phyloP scores from a whole-genome alignment of 257 asterid genomes.

The Buddleja alternifolia region DNA sequence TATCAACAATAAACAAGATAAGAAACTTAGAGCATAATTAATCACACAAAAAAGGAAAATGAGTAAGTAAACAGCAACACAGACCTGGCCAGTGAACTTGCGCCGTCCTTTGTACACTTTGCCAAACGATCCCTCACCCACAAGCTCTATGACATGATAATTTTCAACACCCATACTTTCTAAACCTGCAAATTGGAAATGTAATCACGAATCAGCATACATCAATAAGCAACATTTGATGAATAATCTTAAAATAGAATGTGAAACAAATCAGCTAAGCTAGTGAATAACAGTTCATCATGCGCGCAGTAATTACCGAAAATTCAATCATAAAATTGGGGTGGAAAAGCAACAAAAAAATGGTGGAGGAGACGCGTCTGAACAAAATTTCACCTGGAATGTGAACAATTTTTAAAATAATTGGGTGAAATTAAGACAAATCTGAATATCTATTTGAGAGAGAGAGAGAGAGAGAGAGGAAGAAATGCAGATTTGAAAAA shows the following conservation, averaged over 20 bases:
- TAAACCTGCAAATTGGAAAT: slow-evolving; percentile 24
- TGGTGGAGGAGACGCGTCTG: too few species aligned
- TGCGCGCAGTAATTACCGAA: background rate
- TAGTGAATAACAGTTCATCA: slow-evolving; percentile 14
- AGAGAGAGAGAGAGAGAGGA: slow-evolving; percentile 7
- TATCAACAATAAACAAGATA: slow-evolving; percentile 11
- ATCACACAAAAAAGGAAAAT: background rate
- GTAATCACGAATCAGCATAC: background rate
- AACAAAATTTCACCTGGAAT: slow-evolving; percentile 16
- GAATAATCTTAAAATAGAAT: background rate
- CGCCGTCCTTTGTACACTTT: slow-evolving; percentile 98
- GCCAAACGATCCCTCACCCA: slow-evolving; percentile 98
- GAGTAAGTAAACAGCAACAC: background rate
- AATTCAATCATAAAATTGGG: background rate
- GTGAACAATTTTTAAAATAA: background rate
- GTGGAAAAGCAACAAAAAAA: background rate
- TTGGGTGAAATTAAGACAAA: slow-evolving; percentile 10
- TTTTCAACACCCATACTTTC: slow-evolving; percentile 75
- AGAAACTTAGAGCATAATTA: background rate
- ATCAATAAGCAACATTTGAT: background rate
- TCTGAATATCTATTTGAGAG: background rate
- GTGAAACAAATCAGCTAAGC: slow-evolving; percentile 18
- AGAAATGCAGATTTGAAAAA: slow-evolving; percentile 24
- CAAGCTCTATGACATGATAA: slow-evolving; percentile 94
- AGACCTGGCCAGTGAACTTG: slow-evolving; percentile 89